Evolutionary conservation across 495 filamentous ascomycete genomes (phyloP).

Genomic region (Aspergillus avenaceus): DNA sequence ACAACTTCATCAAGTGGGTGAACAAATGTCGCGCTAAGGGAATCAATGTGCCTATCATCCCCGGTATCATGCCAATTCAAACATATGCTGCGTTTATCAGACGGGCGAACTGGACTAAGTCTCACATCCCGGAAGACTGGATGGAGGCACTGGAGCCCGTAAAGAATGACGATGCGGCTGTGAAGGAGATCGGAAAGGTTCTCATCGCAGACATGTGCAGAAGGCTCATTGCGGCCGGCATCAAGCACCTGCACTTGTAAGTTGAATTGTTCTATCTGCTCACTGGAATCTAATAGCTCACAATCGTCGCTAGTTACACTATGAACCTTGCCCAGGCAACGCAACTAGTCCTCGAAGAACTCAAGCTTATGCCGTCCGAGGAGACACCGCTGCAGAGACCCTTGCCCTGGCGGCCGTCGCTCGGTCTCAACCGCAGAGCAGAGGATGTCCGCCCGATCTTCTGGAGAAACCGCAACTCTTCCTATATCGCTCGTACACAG

Average conservation of each 20-base stretch:
- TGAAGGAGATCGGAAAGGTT: slow-evolving; percentile 83
- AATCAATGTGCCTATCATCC: slow-evolving; percentile 86
- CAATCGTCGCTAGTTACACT: slow-evolving; percentile 61
- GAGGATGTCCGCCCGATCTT: slow-evolving; percentile 99
- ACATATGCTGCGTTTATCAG: slow-evolving; percentile 90
- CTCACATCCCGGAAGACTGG: slow-evolving; percentile 77
- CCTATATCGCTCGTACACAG: slow-evolving; percentile 90
- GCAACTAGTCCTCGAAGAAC: slow-evolving; percentile 85
- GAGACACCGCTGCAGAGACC: slow-evolving; percentile 73
- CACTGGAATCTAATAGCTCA: slow-evolving; percentile 4
- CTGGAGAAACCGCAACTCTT: slow-evolving; percentile 96
- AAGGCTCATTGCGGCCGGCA: slow-evolving; percentile 73
- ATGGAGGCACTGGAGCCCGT: slow-evolving; percentile 78
- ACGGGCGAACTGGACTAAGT: slow-evolving; percentile 83
- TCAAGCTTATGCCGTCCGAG: slow-evolving; percentile 72
- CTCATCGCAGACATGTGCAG: slow-evolving; percentile 92
- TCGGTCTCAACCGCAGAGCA: slow-evolving; percentile 77
- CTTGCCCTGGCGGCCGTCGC: slow-evolving; percentile 92
- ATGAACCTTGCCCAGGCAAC: slow-evolving; percentile 98
- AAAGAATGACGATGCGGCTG: slow-evolving; percentile 93
- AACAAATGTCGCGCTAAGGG: slow-evolving; percentile 76
- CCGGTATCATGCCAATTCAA: slow-evolving; percentile 98
- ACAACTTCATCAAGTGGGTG: slow-evolving; percentile 91
- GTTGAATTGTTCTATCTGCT: slow-evolving; percentile 10
- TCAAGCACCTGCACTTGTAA: slow-evolving; percentile 88